These are phyloP conservation scores for Cardamine resedifolia DNA, from an alignment of 345 rosid species.

Conservation along the genomic window DNA sequence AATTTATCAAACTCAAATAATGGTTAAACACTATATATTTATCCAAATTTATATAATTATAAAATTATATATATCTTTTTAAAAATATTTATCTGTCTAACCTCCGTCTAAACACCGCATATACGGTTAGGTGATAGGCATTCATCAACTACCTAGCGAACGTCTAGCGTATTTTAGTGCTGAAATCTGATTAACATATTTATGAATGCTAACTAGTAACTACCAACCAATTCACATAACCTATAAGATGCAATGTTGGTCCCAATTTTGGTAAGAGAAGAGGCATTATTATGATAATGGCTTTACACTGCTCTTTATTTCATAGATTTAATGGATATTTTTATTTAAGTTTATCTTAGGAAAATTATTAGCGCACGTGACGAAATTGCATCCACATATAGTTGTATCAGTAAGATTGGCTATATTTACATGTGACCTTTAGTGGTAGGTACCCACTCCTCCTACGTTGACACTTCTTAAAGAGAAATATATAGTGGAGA, in stretches of 20 bases:
- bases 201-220: too few species aligned
- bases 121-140: too few species aligned
- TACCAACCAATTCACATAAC: slow-evolving; percentile 12
- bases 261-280: slow-evolving; percentile 17
- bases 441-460: slow-evolving; percentile 30
- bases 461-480: slow-evolving; percentile 22
- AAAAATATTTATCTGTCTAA: too few species aligned
- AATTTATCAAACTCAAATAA: too few species aligned
- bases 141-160: too few species aligned
- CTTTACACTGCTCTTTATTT: slow-evolving; percentile 8
- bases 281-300: slow-evolving; percentile 27
- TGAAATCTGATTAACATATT: too few species aligned
- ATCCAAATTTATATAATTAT: too few species aligned
- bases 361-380: slow-evolving; percentile 24
- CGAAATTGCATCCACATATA: slow-evolving; percentile 36
- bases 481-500: background rate
- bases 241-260: slow-evolving; percentile 9
- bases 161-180: too few species aligned
- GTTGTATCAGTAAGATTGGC: slow-evolving; percentile 24
- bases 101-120: too few species aligned
- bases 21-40: too few species aligned
- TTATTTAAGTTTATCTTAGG: background rate
- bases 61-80: too few species aligned
- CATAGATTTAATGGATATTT: background rate
- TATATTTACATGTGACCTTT: slow-evolving; percentile 26